Base-by-base conservation (phyloP, 2,329 filamentous ascomycete genomes). In the Chaetomium strumarium region DNA sequence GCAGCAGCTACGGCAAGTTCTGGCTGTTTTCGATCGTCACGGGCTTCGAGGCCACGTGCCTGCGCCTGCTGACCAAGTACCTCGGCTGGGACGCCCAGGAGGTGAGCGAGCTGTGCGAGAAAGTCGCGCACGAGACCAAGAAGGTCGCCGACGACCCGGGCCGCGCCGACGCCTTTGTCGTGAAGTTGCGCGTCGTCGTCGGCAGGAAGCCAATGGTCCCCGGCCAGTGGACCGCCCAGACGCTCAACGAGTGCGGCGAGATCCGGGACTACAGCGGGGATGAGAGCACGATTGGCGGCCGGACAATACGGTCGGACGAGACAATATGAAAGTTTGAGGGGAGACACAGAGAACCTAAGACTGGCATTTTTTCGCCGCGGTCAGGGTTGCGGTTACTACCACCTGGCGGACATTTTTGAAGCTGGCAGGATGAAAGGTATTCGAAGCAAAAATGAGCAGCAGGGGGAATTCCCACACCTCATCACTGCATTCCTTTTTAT, bases 1-100 rank as follows among this genome's bases (percentile, higher is more conserved):
- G 74, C 47, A 72, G 74, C 46, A 71, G 70, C 8, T 73, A 74
- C 3, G 76, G 77, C 38, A 78, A 77, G 56, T 72, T 80, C 45
- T 80, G 76, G 76, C 67, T 80, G 31, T 72, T 80, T 20, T 70
- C 72, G 2, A 71, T 75, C 53, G 66, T 80, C 31, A 76, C 79
- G 51, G 72, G 72, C 3, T 62, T 79, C 30, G 78, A 81, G 62
- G 71, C 77, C 11, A 63, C 67, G 31, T 72, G 68, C 38, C 62
- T 82, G 56, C 71, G 79, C 33, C 68, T 76, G 11, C 68, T 82
- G 52, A 81, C 77, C 1, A 73, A 72, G 57, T 68, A 78, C 44
- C 73, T 79, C 67, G 75, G 68, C 8, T 81, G 78, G 77, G 71
- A 75, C 19, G 66, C 75, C 0, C 71, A 77, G 1, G 67, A 73